These are phyloP conservation scores for Podaxis sp. DNA, from an alignment of 768 basidiomycete genomes.

Conservation along the genomic window DNA sequence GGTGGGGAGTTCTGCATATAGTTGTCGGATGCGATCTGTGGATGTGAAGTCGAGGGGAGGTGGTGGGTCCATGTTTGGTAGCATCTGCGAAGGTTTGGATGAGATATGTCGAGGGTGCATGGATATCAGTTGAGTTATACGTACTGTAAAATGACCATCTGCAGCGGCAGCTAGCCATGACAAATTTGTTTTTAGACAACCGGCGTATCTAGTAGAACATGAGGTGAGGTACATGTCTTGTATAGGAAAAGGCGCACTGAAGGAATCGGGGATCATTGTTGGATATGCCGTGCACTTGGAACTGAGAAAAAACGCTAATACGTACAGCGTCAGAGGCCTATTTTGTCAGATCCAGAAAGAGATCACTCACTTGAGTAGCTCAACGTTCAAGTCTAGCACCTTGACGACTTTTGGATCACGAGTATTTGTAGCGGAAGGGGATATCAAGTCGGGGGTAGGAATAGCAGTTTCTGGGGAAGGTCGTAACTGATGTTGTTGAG, in stretches of 20 bases:
- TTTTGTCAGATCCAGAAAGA: neutral
- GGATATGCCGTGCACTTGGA: slow-evolving; percentile 15
- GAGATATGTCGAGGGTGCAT: slow-evolving; percentile 11
- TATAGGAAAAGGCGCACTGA: slow-evolving; percentile 11
- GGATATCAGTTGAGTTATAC: slow-evolving; percentile 19
- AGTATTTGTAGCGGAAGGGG: slow-evolving; percentile 25
- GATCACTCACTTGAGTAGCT: slow-evolving; percentile 59
- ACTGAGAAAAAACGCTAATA: slow-evolving; percentile 14
- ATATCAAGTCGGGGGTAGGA: slow-evolving; percentile 20
- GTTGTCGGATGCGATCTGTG: slow-evolving; percentile 59
- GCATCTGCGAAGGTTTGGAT: neutral
- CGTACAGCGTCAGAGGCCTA: neutral
- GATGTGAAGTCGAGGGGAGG: slow-evolving; percentile 48
- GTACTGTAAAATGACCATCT: slow-evolving; percentile 51
- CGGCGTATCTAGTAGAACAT: slow-evolving; percentile 45
- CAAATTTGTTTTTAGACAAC: slow-evolving; percentile 68
- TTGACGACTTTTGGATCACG: slow-evolving; percentile 53
- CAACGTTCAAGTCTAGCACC: slow-evolving; percentile 66
- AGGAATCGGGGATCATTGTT: slow-evolving; percentile 17
- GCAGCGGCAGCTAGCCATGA: slow-evolving; percentile 69
- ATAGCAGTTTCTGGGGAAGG: slow-evolving; percentile 14
- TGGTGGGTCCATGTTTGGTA: slow-evolving; percentile 43
- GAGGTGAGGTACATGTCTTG: neutral
- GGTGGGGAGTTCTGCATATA: slow-evolving; percentile 59
- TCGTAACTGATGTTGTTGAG: slow-evolving; percentile 16